A percentile compares a stretch with the other conserved stretches of the same genome.
Evolutionary conservation across 805 yeast species (phyloP).

Genomic region (Kuraishia ogatae): DNA sequence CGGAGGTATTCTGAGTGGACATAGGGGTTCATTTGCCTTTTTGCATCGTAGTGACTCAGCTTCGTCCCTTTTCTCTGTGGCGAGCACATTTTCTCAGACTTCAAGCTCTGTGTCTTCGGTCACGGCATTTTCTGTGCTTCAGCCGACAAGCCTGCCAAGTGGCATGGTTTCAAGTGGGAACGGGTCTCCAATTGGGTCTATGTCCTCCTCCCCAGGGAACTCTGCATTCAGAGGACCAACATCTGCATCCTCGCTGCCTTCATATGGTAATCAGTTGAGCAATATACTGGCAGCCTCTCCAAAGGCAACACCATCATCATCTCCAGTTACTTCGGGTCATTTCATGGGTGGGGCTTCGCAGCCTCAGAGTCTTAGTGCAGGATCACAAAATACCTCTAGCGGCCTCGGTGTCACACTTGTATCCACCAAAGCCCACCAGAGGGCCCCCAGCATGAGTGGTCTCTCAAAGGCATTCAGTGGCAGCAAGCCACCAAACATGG

Average conservation of each 20-base stretch:
- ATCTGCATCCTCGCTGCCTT: neutral
- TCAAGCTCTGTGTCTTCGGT: constrained; percentile 15
- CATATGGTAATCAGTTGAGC: neutral
- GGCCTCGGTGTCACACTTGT: neutral
- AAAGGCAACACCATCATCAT: neutral
- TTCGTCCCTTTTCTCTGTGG: neutral
- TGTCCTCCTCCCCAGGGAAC: neutral
- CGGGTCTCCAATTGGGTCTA: neutral
- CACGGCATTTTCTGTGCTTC: neutral
- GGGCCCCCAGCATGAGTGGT: neutral
- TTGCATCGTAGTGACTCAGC: constrained; percentile 12
- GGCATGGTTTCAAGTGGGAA: neutral
- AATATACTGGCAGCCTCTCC: neutral
- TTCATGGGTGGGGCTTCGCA: neutral
- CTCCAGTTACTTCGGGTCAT: neutral
- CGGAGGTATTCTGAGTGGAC: constrained; percentile 17
- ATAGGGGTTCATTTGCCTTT: constrained; percentile 27
- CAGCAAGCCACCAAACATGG: neutral
- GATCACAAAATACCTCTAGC: neutral
- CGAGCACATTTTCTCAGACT: constrained; percentile 10
- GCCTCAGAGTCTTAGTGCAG: neutral
- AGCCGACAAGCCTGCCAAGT: neutral
- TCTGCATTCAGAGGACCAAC: neutral
- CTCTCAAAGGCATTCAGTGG: neutral
- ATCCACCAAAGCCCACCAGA: neutral